Conservation (phyloP, 129 eudicot species). For the Escallonia herrerae region DNA sequence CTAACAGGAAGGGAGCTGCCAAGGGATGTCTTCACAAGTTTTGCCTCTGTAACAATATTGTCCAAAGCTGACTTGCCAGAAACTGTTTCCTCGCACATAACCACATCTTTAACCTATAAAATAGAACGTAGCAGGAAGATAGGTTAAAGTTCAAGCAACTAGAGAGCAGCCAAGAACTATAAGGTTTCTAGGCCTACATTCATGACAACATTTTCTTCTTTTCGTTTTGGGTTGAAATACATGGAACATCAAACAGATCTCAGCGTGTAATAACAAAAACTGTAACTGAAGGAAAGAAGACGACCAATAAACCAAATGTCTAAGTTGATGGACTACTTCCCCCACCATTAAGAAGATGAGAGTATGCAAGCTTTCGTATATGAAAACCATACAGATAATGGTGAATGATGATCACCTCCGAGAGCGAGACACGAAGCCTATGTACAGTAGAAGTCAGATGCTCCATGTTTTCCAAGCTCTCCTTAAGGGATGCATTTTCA, state of each 20-base stretch:
- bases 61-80: conserved; percentile 30
- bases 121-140: neutral
- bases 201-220: too few relatives aligned
- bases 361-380: neutral
- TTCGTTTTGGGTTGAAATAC: too few relatives aligned
- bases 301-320: neutral
- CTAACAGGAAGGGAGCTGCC: conserved; percentile 73
- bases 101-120: conserved; percentile 50
- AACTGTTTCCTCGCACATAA: conserved; percentile 16
- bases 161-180: too few relatives aligned
- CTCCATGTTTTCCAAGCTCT: conserved; percentile 82
- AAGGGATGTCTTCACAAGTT: conserved; percentile 63
- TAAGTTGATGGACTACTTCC: neutral
- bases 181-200: too few relatives aligned
- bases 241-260: too few relatives aligned
- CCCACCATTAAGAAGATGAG: neutral
- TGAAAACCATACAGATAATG: neutral
- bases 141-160: neutral
- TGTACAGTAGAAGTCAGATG: conserved; percentile 59
- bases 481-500: conserved; percentile 72
- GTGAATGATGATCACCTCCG: conserved; percentile 39
- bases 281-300: neutral
- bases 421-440: conserved; percentile 69
- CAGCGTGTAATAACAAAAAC: too few relatives aligned
- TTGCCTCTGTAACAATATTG: conserved; percentile 59